Evolutionary conservation across 768 basidiomycete genomes (phyloP), one percentile per base, ranked within the genome.

Genomic region (Pleurotus eryngii): DNA sequence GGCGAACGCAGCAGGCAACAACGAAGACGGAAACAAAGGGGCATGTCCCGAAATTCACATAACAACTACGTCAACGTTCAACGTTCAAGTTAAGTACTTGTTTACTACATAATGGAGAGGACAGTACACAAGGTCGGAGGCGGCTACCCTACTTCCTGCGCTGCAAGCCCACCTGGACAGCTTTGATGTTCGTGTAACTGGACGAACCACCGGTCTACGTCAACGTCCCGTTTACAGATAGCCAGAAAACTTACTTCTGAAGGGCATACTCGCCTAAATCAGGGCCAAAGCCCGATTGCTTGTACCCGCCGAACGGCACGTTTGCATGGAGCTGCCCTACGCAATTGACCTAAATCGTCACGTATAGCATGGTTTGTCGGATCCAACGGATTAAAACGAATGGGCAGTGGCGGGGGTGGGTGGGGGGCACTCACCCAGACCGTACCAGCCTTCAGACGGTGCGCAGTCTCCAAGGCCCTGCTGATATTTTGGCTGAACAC

Each of bases 291-390:
- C 90, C 91, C 37, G 83, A 85, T 65, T 88, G 83, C 77, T 92
- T 95, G 79, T 78, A 93, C 6, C 92, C 92, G 59, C 92, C 92
- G 66, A 94, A 94, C 0, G 92, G 90, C 18, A 90, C 76, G 24
- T 77, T 76, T 3, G 77, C 61, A 63, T 87, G 75, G n/a, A 85
- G 67, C 58, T 70, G 67, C 64, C 82, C 81, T 46, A 69, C 73
- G 57, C 77, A 78, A 65, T 84, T 84, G 42, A 83, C 64, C 73
- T 78, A 59, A 46, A 38, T 9, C 11, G 11, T 2, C 3, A 26
- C 24, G 24, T 26, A 26, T 26, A 5, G 24, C 24, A 26, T 5
- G 24, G 24, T 4, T 26, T 26, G 51, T 26, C 5, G 5, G 24
- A 26, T 26, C 24, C 46, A 20, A 47, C 11, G 30, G 4, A 11